A percentile compares a stretch with the other conserved stretches of the same genome.
These are phyloP conservation scores for Ocimum tenuiflorum DNA, from an alignment of 257 asterid species.

Conservation along the genomic window DNA sequence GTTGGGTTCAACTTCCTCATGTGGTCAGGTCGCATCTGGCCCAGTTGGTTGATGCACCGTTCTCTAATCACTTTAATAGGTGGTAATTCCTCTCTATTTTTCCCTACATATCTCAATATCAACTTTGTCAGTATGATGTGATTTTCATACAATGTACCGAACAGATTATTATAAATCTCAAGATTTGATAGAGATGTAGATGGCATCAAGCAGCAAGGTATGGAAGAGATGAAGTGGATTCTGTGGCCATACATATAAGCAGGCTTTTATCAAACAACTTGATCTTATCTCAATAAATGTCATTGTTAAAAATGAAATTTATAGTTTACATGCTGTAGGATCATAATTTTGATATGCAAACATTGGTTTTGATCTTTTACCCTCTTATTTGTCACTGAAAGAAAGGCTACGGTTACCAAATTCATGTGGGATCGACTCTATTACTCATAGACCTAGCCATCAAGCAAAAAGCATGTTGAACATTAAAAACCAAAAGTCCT, in stretches of 20 bases:
- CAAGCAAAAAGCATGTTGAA: background rate
- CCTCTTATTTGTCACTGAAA: too few relatives aligned
- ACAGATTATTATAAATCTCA: too few relatives aligned
- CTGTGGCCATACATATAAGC: background rate
- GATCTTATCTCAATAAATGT: background rate
- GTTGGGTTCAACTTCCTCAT: constrained; percentile 98
- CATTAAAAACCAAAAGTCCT: background rate
- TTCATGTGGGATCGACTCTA: too few relatives aligned
- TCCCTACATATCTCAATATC: constrained; percentile 31
- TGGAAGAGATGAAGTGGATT: background rate
- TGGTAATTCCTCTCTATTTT: constrained; percentile 58
- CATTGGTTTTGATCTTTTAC: background rate
- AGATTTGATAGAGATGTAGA: background rate
- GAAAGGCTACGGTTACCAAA: too few relatives aligned
- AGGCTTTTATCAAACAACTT: background rate
- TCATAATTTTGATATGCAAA: background rate
- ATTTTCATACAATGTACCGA: background rate
- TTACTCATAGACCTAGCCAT: background rate
- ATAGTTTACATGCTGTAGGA: too few relatives aligned
- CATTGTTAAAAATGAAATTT: background rate
- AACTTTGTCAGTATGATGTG: background rate
- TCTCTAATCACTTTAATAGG: constrained; percentile 56
- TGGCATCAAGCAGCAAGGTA: background rate
- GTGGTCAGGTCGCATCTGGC: constrained; percentile 86
- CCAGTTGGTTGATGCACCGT: constrained; percentile 68